phyloP scores from a whole-genome alignment of 176 grass and related monocot species.

The Chloris gayana region DNA sequence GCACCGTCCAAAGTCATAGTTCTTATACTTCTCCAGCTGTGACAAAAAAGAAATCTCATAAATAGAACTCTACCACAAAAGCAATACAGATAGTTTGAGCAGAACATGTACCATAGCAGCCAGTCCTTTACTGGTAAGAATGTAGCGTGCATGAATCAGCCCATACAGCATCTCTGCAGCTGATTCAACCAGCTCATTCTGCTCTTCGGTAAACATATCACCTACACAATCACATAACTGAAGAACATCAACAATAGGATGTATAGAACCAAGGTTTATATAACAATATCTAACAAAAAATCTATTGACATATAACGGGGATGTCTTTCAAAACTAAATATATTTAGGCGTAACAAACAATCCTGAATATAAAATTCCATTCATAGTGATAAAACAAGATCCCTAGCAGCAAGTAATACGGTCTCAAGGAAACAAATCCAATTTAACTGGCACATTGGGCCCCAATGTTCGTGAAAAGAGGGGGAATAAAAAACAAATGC shows the following conservation, averaged over 20 bases:
- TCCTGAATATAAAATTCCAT: neutral
- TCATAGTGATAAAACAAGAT: neutral
- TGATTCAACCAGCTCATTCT: constrained; percentile 87
- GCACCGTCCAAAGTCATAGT: constrained; percentile 85
- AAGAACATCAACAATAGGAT: neutral
- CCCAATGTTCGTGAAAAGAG: neutral
- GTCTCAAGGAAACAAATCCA: neutral
- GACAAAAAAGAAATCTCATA: constrained; percentile 32
- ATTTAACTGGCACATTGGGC: neutral
- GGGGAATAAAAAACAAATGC: neutral
- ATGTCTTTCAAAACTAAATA: neutral
- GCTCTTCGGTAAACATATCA: constrained; percentile 72
- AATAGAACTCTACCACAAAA: constrained; percentile 6
- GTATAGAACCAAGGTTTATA: neutral
- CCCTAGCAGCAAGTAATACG: neutral
- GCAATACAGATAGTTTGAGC: constrained; percentile 14
- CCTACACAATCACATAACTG: neutral
- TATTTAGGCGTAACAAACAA: neutral
- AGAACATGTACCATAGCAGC: constrained; percentile 69
- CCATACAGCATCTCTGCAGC: constrained; percentile 95
- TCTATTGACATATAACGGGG: neutral
- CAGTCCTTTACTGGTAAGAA: constrained; percentile 89
- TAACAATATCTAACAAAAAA: neutral
- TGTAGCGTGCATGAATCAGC: constrained; percentile 88
- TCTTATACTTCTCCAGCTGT: constrained; percentile 87